These are phyloP conservation scores for Tephrocybe rancida DNA, from an alignment of 768 basidiomycete species.

Conservation along the genomic window DNA sequence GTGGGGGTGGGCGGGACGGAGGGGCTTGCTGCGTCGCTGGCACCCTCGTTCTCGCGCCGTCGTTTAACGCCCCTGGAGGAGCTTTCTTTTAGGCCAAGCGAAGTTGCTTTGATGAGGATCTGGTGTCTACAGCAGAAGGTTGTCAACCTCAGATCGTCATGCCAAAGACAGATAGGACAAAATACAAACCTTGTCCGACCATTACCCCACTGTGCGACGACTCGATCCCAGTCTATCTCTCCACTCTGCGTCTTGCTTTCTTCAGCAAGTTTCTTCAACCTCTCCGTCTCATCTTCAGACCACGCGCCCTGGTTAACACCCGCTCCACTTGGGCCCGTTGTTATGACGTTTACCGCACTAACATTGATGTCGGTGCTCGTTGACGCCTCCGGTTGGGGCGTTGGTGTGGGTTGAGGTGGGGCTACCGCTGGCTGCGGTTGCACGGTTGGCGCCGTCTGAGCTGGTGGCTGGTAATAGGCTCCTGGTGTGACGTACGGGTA, in stretches of 20 bases:
- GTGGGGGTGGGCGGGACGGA: conserved; percentile 33
- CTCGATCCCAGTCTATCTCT: conserved; percentile 81
- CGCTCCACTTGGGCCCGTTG: conserved; percentile 28
- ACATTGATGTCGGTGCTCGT: conserved; percentile 21
- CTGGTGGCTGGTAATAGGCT: conserved; percentile 24
- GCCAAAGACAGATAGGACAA: neutral
- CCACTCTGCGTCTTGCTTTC: conserved; percentile 58
- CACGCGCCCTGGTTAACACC: conserved; percentile 69
- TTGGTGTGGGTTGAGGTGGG: conserved; percentile 20
- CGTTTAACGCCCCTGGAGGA: conserved; percentile 50
- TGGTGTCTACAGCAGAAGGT: conserved; percentile 58
- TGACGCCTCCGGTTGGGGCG: conserved; percentile 20
- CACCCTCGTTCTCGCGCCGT: conserved; percentile 40
- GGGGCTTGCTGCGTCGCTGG: conserved; percentile 33
- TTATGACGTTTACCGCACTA: conserved; percentile 21
- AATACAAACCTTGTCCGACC: conserved; percentile 65
- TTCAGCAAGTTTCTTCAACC: conserved; percentile 68
- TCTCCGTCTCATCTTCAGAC: conserved; percentile 78
- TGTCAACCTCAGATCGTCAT: neutral
- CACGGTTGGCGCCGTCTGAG: conserved; percentile 15
- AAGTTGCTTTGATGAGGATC: conserved; percentile 80
- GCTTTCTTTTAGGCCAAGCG: conserved; percentile 78
- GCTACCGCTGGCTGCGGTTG: neutral
- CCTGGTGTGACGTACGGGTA: conserved; percentile 35
- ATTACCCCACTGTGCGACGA: conserved; percentile 73